phyloP scores from a whole-genome alignment of 2,329 filamentous ascomycete species.

The Colletotrichum sp. region DNA sequence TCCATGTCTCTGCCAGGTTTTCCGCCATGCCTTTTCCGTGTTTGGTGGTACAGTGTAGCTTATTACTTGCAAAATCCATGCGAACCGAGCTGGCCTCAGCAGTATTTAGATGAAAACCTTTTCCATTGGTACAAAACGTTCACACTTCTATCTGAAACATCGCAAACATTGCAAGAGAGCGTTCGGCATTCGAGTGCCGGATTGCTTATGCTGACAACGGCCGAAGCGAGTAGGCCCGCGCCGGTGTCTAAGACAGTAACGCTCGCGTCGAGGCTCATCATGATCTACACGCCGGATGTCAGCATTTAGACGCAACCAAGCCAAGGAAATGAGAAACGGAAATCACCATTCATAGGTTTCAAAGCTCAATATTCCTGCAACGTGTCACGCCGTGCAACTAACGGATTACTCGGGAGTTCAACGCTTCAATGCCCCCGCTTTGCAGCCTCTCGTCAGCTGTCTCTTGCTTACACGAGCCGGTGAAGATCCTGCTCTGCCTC shows the following conservation, averaged over 20 bases:
- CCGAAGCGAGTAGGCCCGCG: not conserved
- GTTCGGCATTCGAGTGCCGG: not conserved
- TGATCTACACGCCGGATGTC: not conserved
- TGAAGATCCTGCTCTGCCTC: not conserved
- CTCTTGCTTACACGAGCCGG: not conserved
- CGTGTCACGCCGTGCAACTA: not conserved
- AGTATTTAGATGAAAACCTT: not conserved
- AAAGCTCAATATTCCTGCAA: not conserved
- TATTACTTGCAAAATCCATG: not conserved
- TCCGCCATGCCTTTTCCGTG: not conserved
- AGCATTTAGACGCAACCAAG: not conserved
- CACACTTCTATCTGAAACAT: accelerated
- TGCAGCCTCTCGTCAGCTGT: not conserved
- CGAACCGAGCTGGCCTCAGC: not conserved
- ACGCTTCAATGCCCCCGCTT: not conserved
- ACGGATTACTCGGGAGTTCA: not conserved
- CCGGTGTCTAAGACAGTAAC: not conserved
- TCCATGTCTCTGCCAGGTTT: not conserved
- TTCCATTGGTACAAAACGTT: not conserved
- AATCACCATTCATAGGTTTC: not conserved
- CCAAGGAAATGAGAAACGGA: not conserved
- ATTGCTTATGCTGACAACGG: not conserved
- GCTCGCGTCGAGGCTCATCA: not conserved
- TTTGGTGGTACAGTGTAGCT: not conserved
- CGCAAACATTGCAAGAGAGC: not conserved